Evolutionary conservation across 2,329 filamentous ascomycete species (phyloP).

Genomic region (Talaromyces sp.): DNA sequence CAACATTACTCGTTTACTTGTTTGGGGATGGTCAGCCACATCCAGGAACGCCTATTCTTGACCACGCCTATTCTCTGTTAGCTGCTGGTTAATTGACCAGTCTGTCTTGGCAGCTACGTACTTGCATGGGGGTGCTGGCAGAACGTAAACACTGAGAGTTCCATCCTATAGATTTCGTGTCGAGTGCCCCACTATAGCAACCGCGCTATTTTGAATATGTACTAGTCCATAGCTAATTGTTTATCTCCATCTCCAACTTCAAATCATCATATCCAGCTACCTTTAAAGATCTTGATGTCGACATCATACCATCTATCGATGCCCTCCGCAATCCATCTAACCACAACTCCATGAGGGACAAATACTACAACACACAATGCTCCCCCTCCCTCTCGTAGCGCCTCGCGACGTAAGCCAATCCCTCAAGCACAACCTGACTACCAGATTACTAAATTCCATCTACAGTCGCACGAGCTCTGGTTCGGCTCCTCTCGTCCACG

Average conservation of each 20-base stretch:
- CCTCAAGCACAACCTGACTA: background rate
- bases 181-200: too few relatives aligned
- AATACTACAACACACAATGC: slow-evolving; percentile 33
- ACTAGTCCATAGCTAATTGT: background rate
- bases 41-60: too few relatives aligned
- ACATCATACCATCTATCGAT: background rate
- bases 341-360: background rate
- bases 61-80: too few relatives aligned
- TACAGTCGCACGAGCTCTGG: slow-evolving; percentile 67
- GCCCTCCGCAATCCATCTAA: background rate
- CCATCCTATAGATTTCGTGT: too few relatives aligned
- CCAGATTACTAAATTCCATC: background rate
- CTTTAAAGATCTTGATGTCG: too few relatives aligned
- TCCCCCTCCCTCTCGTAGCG: slow-evolving; percentile 62
- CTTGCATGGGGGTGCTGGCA: too few relatives aligned
- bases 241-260: background rate
- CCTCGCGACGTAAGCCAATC: slow-evolving; percentile 60
- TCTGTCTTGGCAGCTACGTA: too few relatives aligned
- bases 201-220: background rate
- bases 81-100: too few relatives aligned
- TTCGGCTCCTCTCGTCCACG: slow-evolving; percentile 58
- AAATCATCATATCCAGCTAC: background rate
- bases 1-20: too few relatives aligned
- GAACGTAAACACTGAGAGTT: too few relatives aligned
- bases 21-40: too few relatives aligned